Base-by-base conservation (phyloP, 495 filamentous ascomycete species). In the Schizothecium vesticola region DNA sequence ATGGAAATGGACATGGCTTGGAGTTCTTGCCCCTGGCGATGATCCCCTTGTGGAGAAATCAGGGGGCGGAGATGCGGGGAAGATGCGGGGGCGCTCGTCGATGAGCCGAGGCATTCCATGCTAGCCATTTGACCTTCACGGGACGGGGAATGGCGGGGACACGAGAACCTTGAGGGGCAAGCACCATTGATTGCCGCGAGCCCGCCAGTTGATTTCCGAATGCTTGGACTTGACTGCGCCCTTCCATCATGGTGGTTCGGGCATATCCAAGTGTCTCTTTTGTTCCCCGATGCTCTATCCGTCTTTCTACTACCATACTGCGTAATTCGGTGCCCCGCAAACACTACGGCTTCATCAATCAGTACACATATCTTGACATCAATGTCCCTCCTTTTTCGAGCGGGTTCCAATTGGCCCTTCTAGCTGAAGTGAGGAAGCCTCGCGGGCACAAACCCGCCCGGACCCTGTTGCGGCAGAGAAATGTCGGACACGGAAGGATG, bases 401-500 rank as follows among this genome's bases (percentile, higher is more conserved):
- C 25, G 28, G 28, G n/a, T 36, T 22, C 22, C 5, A 28, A 60
- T 58, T 19, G 36, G 36, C 36, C 16, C 36, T 51, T 19, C 43
- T 66, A 78, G 16, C 69, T 65, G 69, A 80, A 80, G 56, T 73
- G 73, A 25, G 78, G 78, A 25, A 80, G 60, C 43, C 74, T 64
- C 12, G 78, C 78, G 0, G 78, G 78, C 22, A 80, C 61, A 63
- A 80, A 80, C 0, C 65, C 36, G 28, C 58, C 61, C 19, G 69
- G 22, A n/a, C 29, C 26, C 25, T 63, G 43, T 13, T 62, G 13
- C n/a, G 22, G 13, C 24, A 23, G 43, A n/a, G 43, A 51, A 51
- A 51, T 51, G 9, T n/a, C 8, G 16, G 60, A 16, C 23, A 31
- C 22, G 16, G 65, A 22, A 9, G 55, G 62, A 9, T 59, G 63